Base-by-base conservation (phyloP, 495 filamentous ascomycete species). In the Neurospora sp. region DNA sequence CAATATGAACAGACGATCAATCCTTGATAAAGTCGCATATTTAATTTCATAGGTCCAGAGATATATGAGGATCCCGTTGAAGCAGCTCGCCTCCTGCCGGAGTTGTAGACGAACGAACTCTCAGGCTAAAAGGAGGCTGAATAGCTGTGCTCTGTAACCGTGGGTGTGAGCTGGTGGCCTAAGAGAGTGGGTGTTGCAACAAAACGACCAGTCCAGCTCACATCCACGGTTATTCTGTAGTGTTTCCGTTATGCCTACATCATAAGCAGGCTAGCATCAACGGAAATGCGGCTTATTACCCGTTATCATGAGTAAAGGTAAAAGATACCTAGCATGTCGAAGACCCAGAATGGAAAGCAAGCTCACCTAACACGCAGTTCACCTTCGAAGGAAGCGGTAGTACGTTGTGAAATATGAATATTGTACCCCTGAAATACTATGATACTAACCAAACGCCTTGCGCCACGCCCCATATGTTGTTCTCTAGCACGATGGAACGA, bases 81-180 rank as follows among this genome's bases (percentile, higher is more conserved):
- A 16, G 22, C 27, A 16, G 12, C 31, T 61, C 53, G 53, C 53
- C 53, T 61, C 53, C 2, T 35, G 22, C 53, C 53, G 12, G 22
- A 61, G 7, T 12, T 59, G 48, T 59, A 59, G 45, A 31, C 22
- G 22, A 14, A 31, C 22, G 22, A 14, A 27, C 48, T 27, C 40
- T 70, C 69, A 70, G 40, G 69, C 69, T 70, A 53, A 70, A 70
- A 53, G 69, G 20, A 70, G 40, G 40, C 69, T 53, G 69, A 70
- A 16, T 35, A 35, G 7, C 22, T 7, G 7, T 31, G 22, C 10
- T 59, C 4, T 16, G 22, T 27, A 31, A 31, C 27, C 27, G 27
- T 31, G 27, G 27, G 27, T 31, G 27, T 31, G 27, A 31, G 27
- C 27, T 31, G 27, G 27, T 31, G 27, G 27, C 27, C 27, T 31